These are phyloP conservation scores for Cotoneaster glaucophyllus DNA, from an alignment of 306 rosid genomes.

Conservation along the genomic window DNA sequence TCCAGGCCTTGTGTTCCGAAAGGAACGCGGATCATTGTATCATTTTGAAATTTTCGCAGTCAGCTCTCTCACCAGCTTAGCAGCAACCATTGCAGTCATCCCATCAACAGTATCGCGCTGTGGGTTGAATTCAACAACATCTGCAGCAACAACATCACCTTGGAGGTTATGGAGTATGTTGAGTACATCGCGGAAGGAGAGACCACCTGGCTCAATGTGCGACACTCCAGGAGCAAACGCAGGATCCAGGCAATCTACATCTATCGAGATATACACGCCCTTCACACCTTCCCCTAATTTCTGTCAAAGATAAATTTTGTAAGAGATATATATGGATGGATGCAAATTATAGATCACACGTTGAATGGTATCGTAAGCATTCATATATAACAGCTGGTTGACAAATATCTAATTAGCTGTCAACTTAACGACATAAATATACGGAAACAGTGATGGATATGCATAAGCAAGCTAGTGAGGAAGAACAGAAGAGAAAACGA, in stretches of 20 bases:
- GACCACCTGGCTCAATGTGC: slow-evolving; percentile 95
- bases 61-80: slow-evolving; percentile 86
- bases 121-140: slow-evolving; percentile 88
- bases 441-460: neutral
- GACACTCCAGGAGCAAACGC: slow-evolving; percentile 99
- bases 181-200: slow-evolving; percentile 81
- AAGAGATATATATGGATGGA: neutral
- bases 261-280: slow-evolving; percentile 87
- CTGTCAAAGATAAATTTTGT: slow-evolving; percentile 32
- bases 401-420: neutral
- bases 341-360: neutral
- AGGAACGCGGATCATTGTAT: neutral
- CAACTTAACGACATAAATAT: neutral
- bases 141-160: slow-evolving; percentile 79
- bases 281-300: slow-evolving; percentile 93
- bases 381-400: neutral
- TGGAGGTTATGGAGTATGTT: slow-evolving; percentile 89
- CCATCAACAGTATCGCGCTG: slow-evolving; percentile 94
- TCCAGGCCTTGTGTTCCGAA: neutral
- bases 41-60: slow-evolving; percentile 81
- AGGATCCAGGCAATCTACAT: slow-evolving; percentile 87
- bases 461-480: neutral
- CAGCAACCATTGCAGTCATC: slow-evolving; percentile 99
- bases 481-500: neutral
- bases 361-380: neutral